These are phyloP conservation scores for Phaeotremella skinneri DNA, from an alignment of 768 basidiomycete genomes.

Conservation along the genomic window DNA sequence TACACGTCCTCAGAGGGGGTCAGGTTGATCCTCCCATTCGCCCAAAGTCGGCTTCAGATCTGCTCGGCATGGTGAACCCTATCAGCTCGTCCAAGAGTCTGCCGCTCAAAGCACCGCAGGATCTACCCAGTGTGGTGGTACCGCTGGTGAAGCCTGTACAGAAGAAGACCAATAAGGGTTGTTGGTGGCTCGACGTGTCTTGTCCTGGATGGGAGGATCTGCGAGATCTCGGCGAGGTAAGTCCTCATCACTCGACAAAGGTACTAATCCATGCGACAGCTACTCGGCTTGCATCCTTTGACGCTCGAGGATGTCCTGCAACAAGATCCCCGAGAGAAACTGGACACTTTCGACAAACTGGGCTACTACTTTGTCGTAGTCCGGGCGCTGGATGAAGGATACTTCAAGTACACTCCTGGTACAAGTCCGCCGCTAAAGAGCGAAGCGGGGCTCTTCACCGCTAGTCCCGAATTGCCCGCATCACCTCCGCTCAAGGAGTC, in stretches of 20 bases:
- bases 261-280: constrained; percentile 53
- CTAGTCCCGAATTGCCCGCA: background rate
- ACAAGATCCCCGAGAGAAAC: constrained; percentile 85
- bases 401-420: constrained; percentile 54
- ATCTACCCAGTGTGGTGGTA: constrained; percentile 6
- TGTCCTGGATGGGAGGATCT: constrained; percentile 86
- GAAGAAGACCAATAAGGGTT: constrained; percentile 27
- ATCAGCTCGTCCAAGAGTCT: constrained; percentile 18
- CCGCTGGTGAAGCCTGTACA: constrained; percentile 5
- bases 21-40: constrained; percentile 13
- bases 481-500: constrained; percentile 27
- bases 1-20: constrained; percentile 23
- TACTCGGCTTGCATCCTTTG: constrained; percentile 83
- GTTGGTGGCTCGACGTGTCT: constrained; percentile 87
- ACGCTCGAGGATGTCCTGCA: constrained; percentile 91
- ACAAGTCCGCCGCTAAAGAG: background rate
- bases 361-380: constrained; percentile 92
- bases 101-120: constrained; percentile 14
- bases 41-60: constrained; percentile 46
- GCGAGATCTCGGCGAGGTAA: constrained; percentile 75
- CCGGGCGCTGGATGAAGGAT: constrained; percentile 67
- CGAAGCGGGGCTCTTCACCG: background rate
- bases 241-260: constrained; percentile 27
- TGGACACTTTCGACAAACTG: constrained; percentile 78
- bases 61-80: constrained; percentile 37